Conservation (phyloP, 768 basidiomycete genomes). For the Boletus rufocinnamomeus region DNA sequence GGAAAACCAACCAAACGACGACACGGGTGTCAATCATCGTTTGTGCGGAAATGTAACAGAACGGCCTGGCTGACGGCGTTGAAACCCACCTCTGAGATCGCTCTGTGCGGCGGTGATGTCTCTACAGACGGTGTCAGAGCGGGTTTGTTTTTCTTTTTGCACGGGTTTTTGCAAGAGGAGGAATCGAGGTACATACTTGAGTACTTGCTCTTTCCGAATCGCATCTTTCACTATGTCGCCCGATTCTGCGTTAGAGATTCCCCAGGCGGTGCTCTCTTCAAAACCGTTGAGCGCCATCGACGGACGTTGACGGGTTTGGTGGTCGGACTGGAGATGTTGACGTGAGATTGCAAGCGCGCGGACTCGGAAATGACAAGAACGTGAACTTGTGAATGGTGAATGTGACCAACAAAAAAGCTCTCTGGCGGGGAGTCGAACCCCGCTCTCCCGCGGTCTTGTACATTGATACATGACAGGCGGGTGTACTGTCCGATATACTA, state of each 20-base stretch:
- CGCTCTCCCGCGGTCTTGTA: slow-evolving; percentile 39
- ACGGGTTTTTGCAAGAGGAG: not conserved
- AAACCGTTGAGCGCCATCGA: slow-evolving; percentile 50
- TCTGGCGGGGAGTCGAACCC: slow-evolving; percentile 52
- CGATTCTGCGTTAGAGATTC: slow-evolving; percentile 41
- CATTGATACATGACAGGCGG: slow-evolving; percentile 42
- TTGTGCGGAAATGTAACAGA: not conserved
- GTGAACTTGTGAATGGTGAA: not conserved
- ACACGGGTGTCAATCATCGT: not conserved
- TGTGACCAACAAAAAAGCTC: slow-evolving; percentile 22
- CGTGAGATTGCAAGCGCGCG: not conserved
- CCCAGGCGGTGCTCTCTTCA: slow-evolving; percentile 53
- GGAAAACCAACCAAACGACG: not conserved
- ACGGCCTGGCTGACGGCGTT: not conserved
- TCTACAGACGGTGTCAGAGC: slow-evolving; percentile 39
- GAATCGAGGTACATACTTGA: slow-evolving; percentile 57
- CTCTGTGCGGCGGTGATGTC: slow-evolving; percentile 77
- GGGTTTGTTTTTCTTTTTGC: not conserved
- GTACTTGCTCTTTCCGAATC: slow-evolving; percentile 70
- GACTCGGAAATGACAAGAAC: not conserved
- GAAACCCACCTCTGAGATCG: slow-evolving; percentile 66
- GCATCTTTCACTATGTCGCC: slow-evolving; percentile 76
- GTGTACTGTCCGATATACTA: slow-evolving; percentile 56
- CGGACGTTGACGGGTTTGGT: not conserved
- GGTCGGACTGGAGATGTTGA: not conserved